A percentile compares a stretch with the other conserved stretches of the same genome.
These are phyloP conservation scores for Groenewaldozyma salmanticensis DNA, from an alignment of 805 yeast genomes.

Conservation along the genomic window DNA sequence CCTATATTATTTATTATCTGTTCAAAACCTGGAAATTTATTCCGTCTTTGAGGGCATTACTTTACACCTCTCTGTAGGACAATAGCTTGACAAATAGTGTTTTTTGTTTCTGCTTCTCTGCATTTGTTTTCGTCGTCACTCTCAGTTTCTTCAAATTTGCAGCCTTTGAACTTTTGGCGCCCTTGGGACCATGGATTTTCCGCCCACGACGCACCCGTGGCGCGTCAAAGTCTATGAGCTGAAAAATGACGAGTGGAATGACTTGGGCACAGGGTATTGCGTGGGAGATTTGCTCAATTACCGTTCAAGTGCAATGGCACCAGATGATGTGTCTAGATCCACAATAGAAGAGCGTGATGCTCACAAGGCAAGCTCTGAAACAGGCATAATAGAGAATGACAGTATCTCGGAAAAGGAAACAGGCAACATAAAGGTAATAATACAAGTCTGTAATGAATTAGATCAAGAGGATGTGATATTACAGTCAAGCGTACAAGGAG, in stretches of 20 bases:
- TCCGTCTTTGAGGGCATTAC: too few species aligned
- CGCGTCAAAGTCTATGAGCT: slow-evolving; percentile 87
- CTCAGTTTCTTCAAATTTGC: too few species aligned
- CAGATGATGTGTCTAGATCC: slow-evolving; percentile 3
- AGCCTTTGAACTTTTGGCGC: too few species aligned
- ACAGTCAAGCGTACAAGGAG: slow-evolving; percentile 58
- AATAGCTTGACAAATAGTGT: too few species aligned
- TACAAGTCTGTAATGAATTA: slow-evolving; percentile 65
- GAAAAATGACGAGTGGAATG: slow-evolving; percentile 78
- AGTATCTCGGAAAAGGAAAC: background rate
- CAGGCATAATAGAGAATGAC: background rate
- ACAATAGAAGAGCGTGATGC: slow-evolving; percentile 9
- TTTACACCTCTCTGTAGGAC: too few species aligned
- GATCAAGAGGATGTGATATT: slow-evolving; percentile 50
- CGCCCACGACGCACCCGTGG: slow-evolving; percentile 38
- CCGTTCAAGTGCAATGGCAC: slow-evolving; percentile 21
- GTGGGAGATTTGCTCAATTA: slow-evolving; percentile 64
- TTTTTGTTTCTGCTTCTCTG: too few species aligned
- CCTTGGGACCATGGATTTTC: slow-evolving; percentile 18
- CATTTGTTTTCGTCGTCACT: too few species aligned
- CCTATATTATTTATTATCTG: too few species aligned
- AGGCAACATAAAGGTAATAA: slow-evolving; percentile 33
- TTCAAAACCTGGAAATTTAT: too few species aligned
- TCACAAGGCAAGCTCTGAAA: background rate
- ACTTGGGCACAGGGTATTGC: slow-evolving; percentile 87